Base-by-base conservation (phyloP, 176 grass and related monocot genomes). In the Dendrocalamus sinicus region DNA sequence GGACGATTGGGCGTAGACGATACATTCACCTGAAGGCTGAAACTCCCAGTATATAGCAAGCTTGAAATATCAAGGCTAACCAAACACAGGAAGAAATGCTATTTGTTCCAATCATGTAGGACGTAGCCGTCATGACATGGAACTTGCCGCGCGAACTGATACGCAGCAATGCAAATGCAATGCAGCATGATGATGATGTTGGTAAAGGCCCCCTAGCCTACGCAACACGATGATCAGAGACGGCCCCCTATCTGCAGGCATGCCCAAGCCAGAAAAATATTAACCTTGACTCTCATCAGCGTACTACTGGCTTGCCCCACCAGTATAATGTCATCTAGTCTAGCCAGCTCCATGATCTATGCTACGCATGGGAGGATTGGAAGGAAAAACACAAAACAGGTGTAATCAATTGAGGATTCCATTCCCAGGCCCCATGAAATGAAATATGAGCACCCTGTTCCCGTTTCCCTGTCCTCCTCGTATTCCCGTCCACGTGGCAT, bases 41-140 rank as follows among this genome's bases (percentile, higher is more conserved):
- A 28, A 28, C 28, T 28, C 28, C 28, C 28, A 28, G 28, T 28
- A 28, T 28, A 28, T 28, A 28, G 28, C 28, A 28, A 28, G 28
- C 28, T 28, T 28, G 28, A 28, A 28, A 28, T 28, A 28, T 28
- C 28, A 28, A 28, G 28, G 28, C 28, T 28, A 28, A 28, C 28
- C 28, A 28, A 28, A 28, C 28, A 28, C 28, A 28, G 28, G 28
- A 28, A 28, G 28, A 28, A 28, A 4, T 2, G 50, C 50, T 55
- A 20, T 14, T 55, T 7, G 53, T 20, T 30, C 12, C 13, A 78
- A 78, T 26, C 75, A 62, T 30, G 76, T 30, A 4, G 14, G 58
- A n/a, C n/a, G n/a, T n/a, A n/a, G n/a, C n/a, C n/a, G n/a, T 78
- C 76, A 62, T 77, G 37, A 54, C 55, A 77, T 62, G 55, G 28